Base-by-base conservation (phyloP, 257 asterid genomes). In the Solanum pinnatisectum region DNA sequence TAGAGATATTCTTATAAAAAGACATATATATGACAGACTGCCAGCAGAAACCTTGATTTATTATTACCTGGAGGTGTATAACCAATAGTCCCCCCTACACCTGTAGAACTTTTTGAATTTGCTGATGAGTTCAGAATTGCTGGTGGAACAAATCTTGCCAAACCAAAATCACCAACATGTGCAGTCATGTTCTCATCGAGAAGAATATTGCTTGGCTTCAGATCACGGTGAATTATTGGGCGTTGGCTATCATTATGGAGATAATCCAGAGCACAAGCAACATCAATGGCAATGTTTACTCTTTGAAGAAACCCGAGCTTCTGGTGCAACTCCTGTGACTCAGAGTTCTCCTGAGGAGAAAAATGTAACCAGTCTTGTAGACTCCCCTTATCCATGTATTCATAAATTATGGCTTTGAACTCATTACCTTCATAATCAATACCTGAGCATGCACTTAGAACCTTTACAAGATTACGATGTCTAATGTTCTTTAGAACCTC, bases 161-260 rank as follows among this genome's bases (percentile, higher is more conserved):
- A 77, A 77, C 84, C 84, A 77, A 77, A 77, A 77, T 88, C 90
- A 46, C 90, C 90, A 10, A 88, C 88, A 68, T 40, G 89, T 15
- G 67, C 91, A 33, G 68, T 79, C 39, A 89, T 25, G n/a, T 82
- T 88, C 10, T 82, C 73, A 13, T 89, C 91, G 1, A 90, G 88
- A 20, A 90, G 89, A 42, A 90, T 87, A 37, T 89, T 92, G 27
- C 90, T 84, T n/a, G 93, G 94, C 86, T 90, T 90, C 40, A 92
- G 74, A 87, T 90, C 93, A 20, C 93, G 63, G 39, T 90, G 92
- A 37, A 90, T 83, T 44, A 89, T n/a, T 52, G 91, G 85, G 12
- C 15, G 65, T 56, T 78, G 90, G 49, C 88, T 87, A 30, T 90
- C 74, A 32, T 88, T 84, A 33, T 90, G 92, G 72, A 90, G 92